Evolutionary conservation across 2,329 filamentous ascomycete species (phyloP), one percentile per base, ranked within the genome.

Genomic region (Hyphodiscus sp.): DNA sequence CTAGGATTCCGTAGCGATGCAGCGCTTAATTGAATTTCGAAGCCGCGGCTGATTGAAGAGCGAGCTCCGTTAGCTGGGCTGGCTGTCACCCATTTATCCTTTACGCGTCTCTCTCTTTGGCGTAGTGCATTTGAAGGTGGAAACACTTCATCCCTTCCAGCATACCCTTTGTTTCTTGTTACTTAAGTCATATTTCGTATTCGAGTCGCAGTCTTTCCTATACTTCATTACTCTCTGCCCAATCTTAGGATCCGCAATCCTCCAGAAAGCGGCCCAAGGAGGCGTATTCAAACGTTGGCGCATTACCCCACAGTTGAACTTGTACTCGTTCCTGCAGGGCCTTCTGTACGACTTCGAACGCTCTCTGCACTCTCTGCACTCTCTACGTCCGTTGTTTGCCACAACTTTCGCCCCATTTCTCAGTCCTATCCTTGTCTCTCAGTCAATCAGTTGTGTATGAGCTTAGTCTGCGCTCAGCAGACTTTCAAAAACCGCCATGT

Each of bases 391-490:
- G 16, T 38, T 38, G 11, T 38, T 38, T 38, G 33, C 4, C 11
- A 38, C 33, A 38, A n/a, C 16, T 38, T n/a, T 38, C 2, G 33
- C 11, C 13, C 33, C 16, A 13, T 15, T 38, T 13, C 13, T 13
- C 11, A n/a, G 5, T 38, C 33, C 8, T 26, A 38, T 38, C 16
- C 33, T 38, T 38, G 2, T n/a, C 16, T 38, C 33, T 15, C 11
- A 38, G 2, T 38, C 33, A 38, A 6, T 10, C 33, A 15, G 5
- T 10, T 10, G 33, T n/a, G 13, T 38, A 38, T 42, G 29, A 86
- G 87, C 86, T 56, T 51, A 43, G 44, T 62, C 55, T 58, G 58
- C 54, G 16, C 33, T 38, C 16, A 47, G 58, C 58, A 61, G 57
- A 42, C 45, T 38, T 41, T 48, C 41, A 45, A 41, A 43, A 20